Evolutionary conservation across 164 flowering plant species (phyloP).

Genomic region (Pachysandra terminalis): DNA sequence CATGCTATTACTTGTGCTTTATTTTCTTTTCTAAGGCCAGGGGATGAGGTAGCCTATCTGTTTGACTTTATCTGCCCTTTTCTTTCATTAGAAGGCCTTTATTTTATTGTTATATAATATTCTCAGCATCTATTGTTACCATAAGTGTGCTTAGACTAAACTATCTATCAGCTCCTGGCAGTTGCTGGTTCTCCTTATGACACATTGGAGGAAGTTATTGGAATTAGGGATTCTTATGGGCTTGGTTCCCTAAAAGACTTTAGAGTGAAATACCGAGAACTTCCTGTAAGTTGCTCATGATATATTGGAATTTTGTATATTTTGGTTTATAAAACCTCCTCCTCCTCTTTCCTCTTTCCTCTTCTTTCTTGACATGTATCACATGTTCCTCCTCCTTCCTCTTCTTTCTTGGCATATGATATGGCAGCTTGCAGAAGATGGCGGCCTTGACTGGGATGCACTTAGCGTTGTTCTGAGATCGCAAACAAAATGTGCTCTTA

Average conservation of each 20-base stretch:
- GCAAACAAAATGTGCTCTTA: conserved; percentile 80
- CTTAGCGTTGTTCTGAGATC: conserved; percentile 52
- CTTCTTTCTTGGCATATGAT: conserved; percentile 2
- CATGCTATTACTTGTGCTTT: conserved; percentile 95
- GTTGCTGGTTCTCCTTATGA: conserved; percentile 95
- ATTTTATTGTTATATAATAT: not conserved
- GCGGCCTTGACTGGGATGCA: conserved; percentile 74
- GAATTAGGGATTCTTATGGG: conserved; percentile 65
- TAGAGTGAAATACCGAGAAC: conserved; percentile 71
- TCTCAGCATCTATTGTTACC: conserved; percentile 5
- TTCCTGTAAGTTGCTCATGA: conserved; percentile 47
- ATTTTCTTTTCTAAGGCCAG: conserved; percentile 80
- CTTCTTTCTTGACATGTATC: not conserved
- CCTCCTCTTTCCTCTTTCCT: not conserved
- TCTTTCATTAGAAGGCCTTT: not conserved
- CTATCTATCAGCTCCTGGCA: conserved; percentile 72
- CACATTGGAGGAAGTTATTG: conserved; percentile 89
- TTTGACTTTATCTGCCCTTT: not conserved
- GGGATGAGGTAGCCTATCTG: conserved; percentile 70
- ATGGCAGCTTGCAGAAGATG: conserved; percentile 73
- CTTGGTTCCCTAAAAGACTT: conserved; percentile 78
- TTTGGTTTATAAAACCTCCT: no score
- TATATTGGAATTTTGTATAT: not conserved
- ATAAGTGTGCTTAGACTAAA: conserved; percentile 24
- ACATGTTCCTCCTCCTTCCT: not conserved